These are phyloP conservation scores for Thraustochytrium striatum DNA, from an alignment of 352 stramenopile species.

Conservation along the genomic window DNA sequence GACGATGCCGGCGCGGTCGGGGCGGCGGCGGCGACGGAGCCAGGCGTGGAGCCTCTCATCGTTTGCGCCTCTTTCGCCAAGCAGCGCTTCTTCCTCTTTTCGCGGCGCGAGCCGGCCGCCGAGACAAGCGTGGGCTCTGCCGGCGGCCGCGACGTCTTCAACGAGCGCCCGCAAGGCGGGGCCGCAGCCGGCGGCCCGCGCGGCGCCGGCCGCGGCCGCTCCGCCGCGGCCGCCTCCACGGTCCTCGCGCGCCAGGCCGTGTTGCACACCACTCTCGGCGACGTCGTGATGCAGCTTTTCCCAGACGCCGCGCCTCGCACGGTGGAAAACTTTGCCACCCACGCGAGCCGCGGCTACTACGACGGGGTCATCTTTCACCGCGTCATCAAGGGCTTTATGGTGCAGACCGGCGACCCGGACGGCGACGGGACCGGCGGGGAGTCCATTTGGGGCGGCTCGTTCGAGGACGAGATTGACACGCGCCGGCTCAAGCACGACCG, in stretches of 20 bases:
- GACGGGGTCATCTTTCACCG: slow-evolving; percentile 98
- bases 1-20: slow-evolving; percentile 31
- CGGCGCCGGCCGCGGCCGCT: not conserved
- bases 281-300: slow-evolving; percentile 96
- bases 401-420: slow-evolving; percentile 75
- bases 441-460: slow-evolving; percentile 67
- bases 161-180: slow-evolving; percentile 75
- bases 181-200: not conserved
- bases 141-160: slow-evolving; percentile 83
- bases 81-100: slow-evolving; percentile 95
- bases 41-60: slow-evolving; percentile 77
- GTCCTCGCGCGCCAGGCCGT: slow-evolving; percentile 60
- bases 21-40: too few relatives aligned
- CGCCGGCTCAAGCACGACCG: slow-evolving; percentile 67
- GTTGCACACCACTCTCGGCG: slow-evolving; percentile 95
- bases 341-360: slow-evolving; percentile 94
- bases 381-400: slow-evolving; percentile 98
- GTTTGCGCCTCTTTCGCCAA: slow-evolving; percentile 80
- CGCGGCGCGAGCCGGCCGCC: slow-evolving; percentile 81
- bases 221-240: not conserved
- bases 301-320: slow-evolving; percentile 67
- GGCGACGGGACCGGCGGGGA: slow-evolving; percentile 68
- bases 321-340: slow-evolving; percentile 92
- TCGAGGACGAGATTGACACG: slow-evolving; percentile 54
- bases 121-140: slow-evolving; percentile 58